phyloP scores from a whole-genome alignment of 768 basidiomycete species.

The Phaffia tasmanica region DNA sequence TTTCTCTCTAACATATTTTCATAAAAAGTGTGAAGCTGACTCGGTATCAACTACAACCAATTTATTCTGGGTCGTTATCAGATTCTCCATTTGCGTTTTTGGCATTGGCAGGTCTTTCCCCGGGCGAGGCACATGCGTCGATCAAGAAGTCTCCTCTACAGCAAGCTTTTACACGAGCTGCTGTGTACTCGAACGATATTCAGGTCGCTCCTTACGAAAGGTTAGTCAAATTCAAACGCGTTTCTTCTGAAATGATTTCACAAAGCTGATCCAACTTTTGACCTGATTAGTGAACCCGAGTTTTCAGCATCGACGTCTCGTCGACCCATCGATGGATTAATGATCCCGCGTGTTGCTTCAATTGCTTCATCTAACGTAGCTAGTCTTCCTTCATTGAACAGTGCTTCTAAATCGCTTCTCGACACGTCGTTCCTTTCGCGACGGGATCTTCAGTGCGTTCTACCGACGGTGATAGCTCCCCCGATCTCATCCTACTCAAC shows the following conservation, averaged over 20 bases:
- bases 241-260: background rate
- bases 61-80: conserved; percentile 28
- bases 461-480: conserved; percentile 76
- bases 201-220: conserved; percentile 7
- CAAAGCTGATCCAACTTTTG: background rate
- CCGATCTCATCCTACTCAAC: conserved; percentile 61
- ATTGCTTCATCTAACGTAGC: conserved; percentile 33
- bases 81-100: conserved; percentile 69
- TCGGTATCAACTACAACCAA: conserved; percentile 5
- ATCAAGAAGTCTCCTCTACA: conserved; percentile 27
- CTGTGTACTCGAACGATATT: background rate
- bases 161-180: background rate
- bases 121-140: conserved; percentile 45
- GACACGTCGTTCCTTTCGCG: conserved; percentile 68
- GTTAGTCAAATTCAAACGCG: background rate
- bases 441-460: conserved; percentile 67
- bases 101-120: conserved; percentile 52
- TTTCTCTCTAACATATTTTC: background rate
- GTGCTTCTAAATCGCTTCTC: conserved; percentile 58
- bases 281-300: conserved; percentile 45
- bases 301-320: conserved; percentile 41
- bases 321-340: conserved; percentile 34
- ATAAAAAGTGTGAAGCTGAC: background rate
- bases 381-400: conserved; percentile 47
- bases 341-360: conserved; percentile 38